A percentile compares a stretch with the other conserved stretches of the same genome.
Conservation (phyloP, 1,284 basidiomycete genomes). For the Irpex sp. region DNA sequence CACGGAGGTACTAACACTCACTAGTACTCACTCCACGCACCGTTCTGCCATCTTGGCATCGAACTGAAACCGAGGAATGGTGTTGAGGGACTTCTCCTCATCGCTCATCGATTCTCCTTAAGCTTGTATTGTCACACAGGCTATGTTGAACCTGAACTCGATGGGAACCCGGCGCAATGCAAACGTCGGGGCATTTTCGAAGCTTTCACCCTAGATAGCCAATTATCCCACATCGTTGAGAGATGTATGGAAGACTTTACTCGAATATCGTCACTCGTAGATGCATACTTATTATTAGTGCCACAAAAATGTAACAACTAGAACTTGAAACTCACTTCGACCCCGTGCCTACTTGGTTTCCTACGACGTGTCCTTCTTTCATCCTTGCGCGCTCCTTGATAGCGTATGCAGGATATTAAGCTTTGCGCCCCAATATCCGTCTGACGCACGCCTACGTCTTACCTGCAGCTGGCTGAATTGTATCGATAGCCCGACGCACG, state of each 20-base stretch:
- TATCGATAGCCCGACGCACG: too few species aligned
- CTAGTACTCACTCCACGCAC: not conserved
- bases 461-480: not conserved
- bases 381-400: not conserved
- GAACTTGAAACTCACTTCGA: not conserved
- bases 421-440: not conserved
- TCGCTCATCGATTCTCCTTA: not conserved
- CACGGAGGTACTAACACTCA: not conserved
- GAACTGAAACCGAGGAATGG: not conserved
- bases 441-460: not conserved
- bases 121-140: not conserved
- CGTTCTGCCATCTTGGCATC: not conserved
- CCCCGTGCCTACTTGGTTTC: not conserved
- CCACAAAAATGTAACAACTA: not conserved
- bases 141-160: not conserved
- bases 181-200: not conserved
- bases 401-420: not conserved
- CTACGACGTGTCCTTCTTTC: not conserved
- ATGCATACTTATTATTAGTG: not conserved
- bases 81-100: not conserved
- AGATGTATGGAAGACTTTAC: not conserved
- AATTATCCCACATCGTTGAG: not conserved
- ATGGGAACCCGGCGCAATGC: not conserved
- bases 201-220: not conserved
- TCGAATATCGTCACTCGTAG: not conserved